Evolutionary conservation across 1,284 basidiomycete species (phyloP), one percentile per base, ranked within the genome.

Genomic region (Austroboletus novae-zelandiae): DNA sequence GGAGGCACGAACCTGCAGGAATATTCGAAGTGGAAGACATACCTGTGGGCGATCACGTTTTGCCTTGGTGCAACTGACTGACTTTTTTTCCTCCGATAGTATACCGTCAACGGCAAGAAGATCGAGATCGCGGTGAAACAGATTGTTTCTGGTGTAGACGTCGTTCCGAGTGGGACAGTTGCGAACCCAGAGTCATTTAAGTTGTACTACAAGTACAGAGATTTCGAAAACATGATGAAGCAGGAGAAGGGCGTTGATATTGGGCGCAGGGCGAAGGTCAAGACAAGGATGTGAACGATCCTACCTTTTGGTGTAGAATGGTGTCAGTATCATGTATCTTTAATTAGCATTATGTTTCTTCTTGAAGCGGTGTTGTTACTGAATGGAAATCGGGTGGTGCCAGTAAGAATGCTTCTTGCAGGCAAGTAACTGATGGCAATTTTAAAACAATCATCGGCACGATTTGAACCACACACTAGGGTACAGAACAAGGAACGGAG

Each of bases 41-140:
- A 50, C 84, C 85, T 36, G 84, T 86, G 45, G 34, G 81, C 72
- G 10, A n/a, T 30, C 51, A 18, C 29, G 7, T 41, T 48, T 3
- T 23, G 20, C 20, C 20, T 23, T 23, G 20, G 20, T 23, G 20
- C 20, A 23, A 23, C 20, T 23, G 20, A 23, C 20, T 23, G 20
- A 23, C 20, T 25, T 40, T 18, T 31, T 20, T 20, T 40, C 40
- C 17, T 40, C 40, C 34, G 20, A 36, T 53, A 84, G 84, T 86
- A 86, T 57, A 88, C 83, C 0, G 79, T 85, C 4, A 87, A 86
- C 44, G 80, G 79, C 9, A 87, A 87, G 73, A 87, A 86, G 65
- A 84, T 88, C 39, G 85, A 87, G 66, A 84, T 87, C 34, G 83
- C 83, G 2, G 80, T 86, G 40, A 87, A 87, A 64, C 83, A 86